phyloP scores from a whole-genome alignment of 2,329 filamentous ascomycete species.

The Diplodia intermedia region DNA sequence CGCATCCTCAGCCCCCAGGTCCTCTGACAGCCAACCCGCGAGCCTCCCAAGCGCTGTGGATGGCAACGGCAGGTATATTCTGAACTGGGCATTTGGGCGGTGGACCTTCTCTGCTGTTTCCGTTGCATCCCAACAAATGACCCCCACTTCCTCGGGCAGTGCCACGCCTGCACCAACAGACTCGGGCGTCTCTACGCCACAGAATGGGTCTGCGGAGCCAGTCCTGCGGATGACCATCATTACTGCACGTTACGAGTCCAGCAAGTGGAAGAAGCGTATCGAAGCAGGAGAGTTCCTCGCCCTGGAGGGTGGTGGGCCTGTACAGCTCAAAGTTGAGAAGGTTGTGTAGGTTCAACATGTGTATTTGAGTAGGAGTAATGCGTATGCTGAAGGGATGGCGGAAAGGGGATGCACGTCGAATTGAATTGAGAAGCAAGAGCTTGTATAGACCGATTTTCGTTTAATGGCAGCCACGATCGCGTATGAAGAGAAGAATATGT shows the following conservation, averaged over 20 bases:
- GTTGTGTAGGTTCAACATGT: not conserved
- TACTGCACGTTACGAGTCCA: slow-evolving; percentile 73
- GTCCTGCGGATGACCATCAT: slow-evolving; percentile 77
- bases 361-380: not conserved
- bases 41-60: slow-evolving; percentile 46
- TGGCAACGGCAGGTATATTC: slow-evolving; percentile 71
- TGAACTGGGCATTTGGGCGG: slow-evolving; percentile 97
- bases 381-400: not conserved
- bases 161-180: slow-evolving; percentile 36
- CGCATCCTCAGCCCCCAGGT: slow-evolving; percentile 53
- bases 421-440: not conserved
- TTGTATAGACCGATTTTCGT: not conserved
- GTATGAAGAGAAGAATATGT: not conserved
- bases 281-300: slow-evolving; percentile 60
- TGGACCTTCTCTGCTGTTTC: slow-evolving; percentile 82
- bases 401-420: not conserved
- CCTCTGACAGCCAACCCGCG: slow-evolving; percentile 52
- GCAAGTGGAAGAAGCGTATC: slow-evolving; percentile 77
- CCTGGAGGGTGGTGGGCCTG: slow-evolving; percentile 37
- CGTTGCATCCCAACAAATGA: slow-evolving; percentile 37
- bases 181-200: slow-evolving; percentile 38
- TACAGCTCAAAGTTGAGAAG: slow-evolving; percentile 21
- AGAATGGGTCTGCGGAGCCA: slow-evolving; percentile 59
- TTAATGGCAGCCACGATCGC: not conserved
- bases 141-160: slow-evolving; percentile 37